Evolutionary conservation across 306 rosid genomes (phyloP).

Genomic region (Cucurbita moschata): DNA sequence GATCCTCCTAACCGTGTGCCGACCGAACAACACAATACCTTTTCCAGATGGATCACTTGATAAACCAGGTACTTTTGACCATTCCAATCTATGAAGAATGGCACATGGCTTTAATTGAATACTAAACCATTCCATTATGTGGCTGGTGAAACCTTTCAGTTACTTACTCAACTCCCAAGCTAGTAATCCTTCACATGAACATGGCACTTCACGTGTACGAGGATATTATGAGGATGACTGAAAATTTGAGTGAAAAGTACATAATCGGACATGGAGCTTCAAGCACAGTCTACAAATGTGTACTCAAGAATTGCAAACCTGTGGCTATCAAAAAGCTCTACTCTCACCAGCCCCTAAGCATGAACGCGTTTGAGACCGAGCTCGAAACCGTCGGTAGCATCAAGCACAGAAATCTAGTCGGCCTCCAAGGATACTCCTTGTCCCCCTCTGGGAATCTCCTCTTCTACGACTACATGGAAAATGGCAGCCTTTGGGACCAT

Average conservation of each 20-base stretch:
- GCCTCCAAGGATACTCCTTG: conserved; percentile 85
- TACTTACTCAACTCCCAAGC: conserved; percentile 57
- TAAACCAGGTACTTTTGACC: conserved; percentile 52
- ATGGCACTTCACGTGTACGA: conserved; percentile 92
- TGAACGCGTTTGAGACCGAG: conserved; percentile 81
- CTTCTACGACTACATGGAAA: conserved; percentile 91
- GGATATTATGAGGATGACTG: conserved; percentile 93
- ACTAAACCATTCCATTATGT: not conserved
- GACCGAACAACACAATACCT: conserved; percentile 61
- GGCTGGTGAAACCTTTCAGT: conserved; percentile 29
- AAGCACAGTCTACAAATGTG: conserved; percentile 90
- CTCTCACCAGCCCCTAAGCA: conserved; percentile 58
- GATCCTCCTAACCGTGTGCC: conserved; percentile 72
- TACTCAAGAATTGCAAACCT: conserved; percentile 87
- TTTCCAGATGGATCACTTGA: conserved; percentile 71
- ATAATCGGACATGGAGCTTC: conserved; percentile 86
- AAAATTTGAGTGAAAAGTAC: conserved; percentile 79
- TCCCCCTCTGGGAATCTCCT: conserved; percentile 84
- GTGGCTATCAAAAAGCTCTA: conserved; percentile 81
- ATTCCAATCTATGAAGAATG: not conserved
- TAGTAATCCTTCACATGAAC: conserved; percentile 90
- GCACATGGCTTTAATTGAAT: not conserved
- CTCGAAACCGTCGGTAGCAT: conserved; percentile 80
- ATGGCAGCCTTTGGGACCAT: conserved; percentile 92
- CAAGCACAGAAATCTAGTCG: conserved; percentile 85